Percentiles rank a stretch among this genome's conserved stretches.
These are phyloP conservation scores for Solanum appendiculatum DNA, from an alignment of 257 asterid genomes.

Conservation along the genomic window DNA sequence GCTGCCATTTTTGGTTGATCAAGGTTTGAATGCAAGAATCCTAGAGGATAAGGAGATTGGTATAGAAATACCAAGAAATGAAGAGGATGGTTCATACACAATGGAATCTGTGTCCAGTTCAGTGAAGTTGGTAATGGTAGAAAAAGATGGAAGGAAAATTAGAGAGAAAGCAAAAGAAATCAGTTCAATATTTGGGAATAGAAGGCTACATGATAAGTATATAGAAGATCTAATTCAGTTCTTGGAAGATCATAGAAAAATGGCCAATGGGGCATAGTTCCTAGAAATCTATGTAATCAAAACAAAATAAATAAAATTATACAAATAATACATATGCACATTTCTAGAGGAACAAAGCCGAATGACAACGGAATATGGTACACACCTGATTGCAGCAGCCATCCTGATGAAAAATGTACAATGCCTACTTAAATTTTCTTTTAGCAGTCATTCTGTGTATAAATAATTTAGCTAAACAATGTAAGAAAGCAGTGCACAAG, in stretches of 20 bases:
- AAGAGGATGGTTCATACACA: slow-evolving; percentile 19
- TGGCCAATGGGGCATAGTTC: not conserved
- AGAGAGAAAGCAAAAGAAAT: slow-evolving; percentile 6
- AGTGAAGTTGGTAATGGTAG: slow-evolving; percentile 20
- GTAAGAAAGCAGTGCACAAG: not conserved
- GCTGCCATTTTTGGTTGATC: slow-evolving; percentile 26
- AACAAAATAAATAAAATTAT: not conserved
- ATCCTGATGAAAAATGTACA: not conserved
- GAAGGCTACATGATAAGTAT: slow-evolving; percentile 2
- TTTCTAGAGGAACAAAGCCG: not conserved
- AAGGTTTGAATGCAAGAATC: slow-evolving; percentile 26
- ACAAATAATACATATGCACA: not conserved
- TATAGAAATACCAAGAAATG: slow-evolving; percentile 18
- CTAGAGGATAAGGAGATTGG: slow-evolving; percentile 19
- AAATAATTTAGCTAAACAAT: not conserved
- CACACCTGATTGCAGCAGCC: not conserved
- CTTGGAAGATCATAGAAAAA: not conserved
- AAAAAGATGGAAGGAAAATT: not conserved
- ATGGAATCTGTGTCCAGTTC: slow-evolving; percentile 15
- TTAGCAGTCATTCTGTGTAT: not conserved
- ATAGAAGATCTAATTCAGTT: not conserved
- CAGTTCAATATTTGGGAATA: slow-evolving; percentile 5
- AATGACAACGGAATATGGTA: not conserved
- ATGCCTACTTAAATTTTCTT: not conserved
- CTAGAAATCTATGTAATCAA: not conserved